Evolutionary conservation across 2,329 filamentous ascomycete species (phyloP).

Genomic region (Colletotrichum somersetense): DNA sequence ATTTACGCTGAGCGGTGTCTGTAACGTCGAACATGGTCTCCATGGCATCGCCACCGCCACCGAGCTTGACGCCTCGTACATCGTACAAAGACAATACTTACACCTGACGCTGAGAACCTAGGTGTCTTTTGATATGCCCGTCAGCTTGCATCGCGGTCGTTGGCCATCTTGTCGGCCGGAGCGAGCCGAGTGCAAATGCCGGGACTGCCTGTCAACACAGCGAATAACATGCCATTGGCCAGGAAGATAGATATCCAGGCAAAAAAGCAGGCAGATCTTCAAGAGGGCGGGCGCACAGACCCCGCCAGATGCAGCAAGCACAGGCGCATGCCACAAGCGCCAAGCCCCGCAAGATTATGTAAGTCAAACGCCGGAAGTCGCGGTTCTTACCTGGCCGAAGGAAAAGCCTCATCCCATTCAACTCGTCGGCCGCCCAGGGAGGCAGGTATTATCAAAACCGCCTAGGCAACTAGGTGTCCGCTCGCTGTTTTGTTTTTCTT

Average conservation of each 20-base stretch:
- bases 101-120: too few relatives aligned
- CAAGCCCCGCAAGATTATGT: constrained; percentile 24
- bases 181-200: not conserved
- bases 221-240: constrained; percentile 38
- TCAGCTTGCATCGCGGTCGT: not conserved
- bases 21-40: not conserved
- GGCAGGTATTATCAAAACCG: not conserved
- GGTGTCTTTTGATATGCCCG: not conserved
- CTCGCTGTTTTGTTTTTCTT: not conserved
- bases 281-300: constrained; percentile 7
- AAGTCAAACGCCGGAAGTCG: constrained; percentile 32
- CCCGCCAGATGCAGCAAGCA: not conserved
- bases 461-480: not conserved
- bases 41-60: not conserved
- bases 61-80: not conserved
- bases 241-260: not conserved
- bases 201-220: constrained; percentile 19
- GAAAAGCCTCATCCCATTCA: constrained; percentile 3
- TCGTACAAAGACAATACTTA: too few relatives aligned
- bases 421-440: not conserved
- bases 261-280: not conserved
- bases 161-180: too few relatives aligned
- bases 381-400: constrained; percentile 25
- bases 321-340: constrained; percentile 3
- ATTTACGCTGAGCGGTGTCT: not conserved